These are phyloP conservation scores for Cercospora nicotianae DNA, from an alignment of 2,329 filamentous ascomycete genomes.

Conservation along the genomic window DNA sequence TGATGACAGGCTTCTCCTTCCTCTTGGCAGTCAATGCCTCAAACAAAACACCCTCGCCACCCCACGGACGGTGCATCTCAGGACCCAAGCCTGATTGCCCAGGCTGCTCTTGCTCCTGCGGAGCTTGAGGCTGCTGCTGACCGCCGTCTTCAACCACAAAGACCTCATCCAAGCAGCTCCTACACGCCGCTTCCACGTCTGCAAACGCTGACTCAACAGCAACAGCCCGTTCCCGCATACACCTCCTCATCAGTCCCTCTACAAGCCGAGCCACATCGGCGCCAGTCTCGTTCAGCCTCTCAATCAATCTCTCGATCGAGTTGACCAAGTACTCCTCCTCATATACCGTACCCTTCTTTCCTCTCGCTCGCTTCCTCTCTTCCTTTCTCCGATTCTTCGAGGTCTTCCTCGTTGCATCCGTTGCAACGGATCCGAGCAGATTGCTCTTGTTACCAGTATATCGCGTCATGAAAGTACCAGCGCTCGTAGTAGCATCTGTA, in stretches of 20 bases:
- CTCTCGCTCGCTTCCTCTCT: slow-evolving; percentile 90
- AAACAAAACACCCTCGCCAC: slow-evolving; percentile 49
- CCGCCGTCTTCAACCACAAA: slow-evolving; percentile 47
- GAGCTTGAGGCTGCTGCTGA: slow-evolving; percentile 18
- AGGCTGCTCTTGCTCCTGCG: slow-evolving; percentile 9
- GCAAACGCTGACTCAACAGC: slow-evolving; percentile 72
- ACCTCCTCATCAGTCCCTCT: slow-evolving; percentile 72
- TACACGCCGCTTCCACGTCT: slow-evolving; percentile 72
- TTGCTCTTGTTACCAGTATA: slow-evolving; percentile 71
- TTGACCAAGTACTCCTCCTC: slow-evolving; percentile 97
- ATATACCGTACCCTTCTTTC: slow-evolving; percentile 95
- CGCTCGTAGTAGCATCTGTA: slow-evolving; percentile 74
- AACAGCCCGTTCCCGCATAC: slow-evolving; percentile 83
- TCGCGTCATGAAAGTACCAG: slow-evolving; percentile 79
- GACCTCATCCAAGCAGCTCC: slow-evolving; percentile 67
- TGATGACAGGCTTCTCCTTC: slow-evolving; percentile 55
- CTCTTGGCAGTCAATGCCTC: slow-evolving; percentile 44
- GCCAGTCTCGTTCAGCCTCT: slow-evolving; percentile 71
- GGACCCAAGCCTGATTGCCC: slow-evolving; percentile 17
- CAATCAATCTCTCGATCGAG: slow-evolving; percentile 77
- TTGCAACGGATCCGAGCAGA: slow-evolving; percentile 64
- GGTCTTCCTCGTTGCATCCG: slow-evolving; percentile 73
- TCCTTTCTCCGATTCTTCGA: slow-evolving; percentile 85
- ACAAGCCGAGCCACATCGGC: slow-evolving; percentile 74
- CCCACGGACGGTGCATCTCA: slow-evolving; percentile 38